Evolutionary conservation across 805 yeast species (phyloP), one percentile per base, ranked within the genome.

Genomic region (Ogataea zsoltii): DNA sequence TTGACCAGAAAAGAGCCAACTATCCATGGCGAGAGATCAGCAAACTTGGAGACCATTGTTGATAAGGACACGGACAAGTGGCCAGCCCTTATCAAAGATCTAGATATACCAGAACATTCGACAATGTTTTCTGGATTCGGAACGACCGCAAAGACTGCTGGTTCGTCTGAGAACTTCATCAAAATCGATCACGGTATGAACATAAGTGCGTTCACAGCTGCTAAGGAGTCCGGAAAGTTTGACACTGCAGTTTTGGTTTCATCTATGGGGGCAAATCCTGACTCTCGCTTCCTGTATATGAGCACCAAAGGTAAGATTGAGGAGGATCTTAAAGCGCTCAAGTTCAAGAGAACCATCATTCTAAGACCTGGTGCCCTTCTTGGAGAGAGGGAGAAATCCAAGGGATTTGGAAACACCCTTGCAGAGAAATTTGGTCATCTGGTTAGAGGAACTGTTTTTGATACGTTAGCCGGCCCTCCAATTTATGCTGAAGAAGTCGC

Each of bases 241-340:
- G 72, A 75, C 32, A 84, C 89, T 1, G 80, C 78, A 51, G 82
- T 90, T 3, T 61, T 90, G 12, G 75, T 90, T 4, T 80, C 90
- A 3, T 69, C 90, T 2, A 41, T 58, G 0, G 89, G 89, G n/a
- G 88, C 96, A 0, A 70, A 69, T 46, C 56, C 76, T 0, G 53
- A 58, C 29, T 85, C 96, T 0, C 55, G 54, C n/a, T 70, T 87
- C 33, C 75, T 83, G 4, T 90, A 89, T 57, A 42, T 78, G 35
- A 73, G 73, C 54, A 73, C 85, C 65, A 90, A 90, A 62, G 96
- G 96, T 23, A 77, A 82, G 41, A 70, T 86, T 39, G 97, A 90
- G 61, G 76, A 81, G 36, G 88, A 80, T 38, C 68, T 90, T 9
- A 65, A 72, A 35, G 80, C 69, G 0, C 69, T 89, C 46, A 75